Base-by-base conservation (phyloP, 179 eudicot genomes). In the Spergularia azorica region DNA sequence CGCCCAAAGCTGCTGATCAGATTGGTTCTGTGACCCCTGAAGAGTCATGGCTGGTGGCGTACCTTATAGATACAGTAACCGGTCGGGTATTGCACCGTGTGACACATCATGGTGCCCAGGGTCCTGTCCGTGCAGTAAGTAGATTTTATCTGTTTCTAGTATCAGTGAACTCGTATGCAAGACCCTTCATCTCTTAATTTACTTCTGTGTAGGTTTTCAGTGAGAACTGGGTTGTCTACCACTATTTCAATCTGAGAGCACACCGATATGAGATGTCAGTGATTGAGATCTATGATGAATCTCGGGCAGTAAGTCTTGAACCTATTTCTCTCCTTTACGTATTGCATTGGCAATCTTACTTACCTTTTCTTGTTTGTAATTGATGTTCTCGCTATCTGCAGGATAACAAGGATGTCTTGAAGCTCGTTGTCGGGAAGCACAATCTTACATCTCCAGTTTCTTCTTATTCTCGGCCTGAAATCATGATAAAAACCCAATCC, bases 221-320 rank as follows among this genome's bases (percentile, higher is more conserved):
- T 79, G 99, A 96, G 89, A 96, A 94, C 79, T 96, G 99, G 99
- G 94, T 96, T 82, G 97, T 94, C 84, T 96, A 96, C 87, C 99
- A 96, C 89, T 94, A 94, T 83, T 96, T 96, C 79, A 96, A 94
- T 82, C 90, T 96, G 75, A 88, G 91, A 85, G 97, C 99, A 71
- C 98, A 96, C 80, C 87, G 99, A 81, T 91, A 90, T 79, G 98
- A 96, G 87, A 96, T 96, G 97, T 89, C 99, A 76, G 99, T 96
- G 80, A 94, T 91, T 90, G 99, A 96, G 88, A 85, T 96, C 76
- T 96, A 92, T 81, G 99, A 96, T 83, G 95, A 90, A 82, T 95
- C 98, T 71, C 93, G 99, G 56, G 97, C 95, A 87, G 99, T 86
- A 86, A 56, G n/a, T 51, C 74, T 70, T 64, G 63, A 74, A 41